These are phyloP conservation scores for Epichloe coenophiala DNA, from an alignment of 2,329 filamentous ascomycete species.

Conservation along the genomic window DNA sequence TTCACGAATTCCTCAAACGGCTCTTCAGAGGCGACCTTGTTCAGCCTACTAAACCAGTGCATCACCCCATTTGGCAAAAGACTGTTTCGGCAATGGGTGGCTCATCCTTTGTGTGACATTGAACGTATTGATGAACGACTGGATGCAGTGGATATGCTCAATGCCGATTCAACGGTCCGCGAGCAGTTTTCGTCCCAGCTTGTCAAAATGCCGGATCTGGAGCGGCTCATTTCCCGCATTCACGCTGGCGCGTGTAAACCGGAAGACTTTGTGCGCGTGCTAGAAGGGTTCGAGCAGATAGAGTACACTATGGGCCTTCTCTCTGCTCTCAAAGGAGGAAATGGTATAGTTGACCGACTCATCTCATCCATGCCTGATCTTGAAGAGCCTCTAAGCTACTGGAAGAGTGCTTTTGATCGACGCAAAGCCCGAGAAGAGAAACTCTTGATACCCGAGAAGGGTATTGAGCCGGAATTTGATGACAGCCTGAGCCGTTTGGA, in stretches of 20 bases:
- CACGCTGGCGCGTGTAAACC: conserved; percentile 84
- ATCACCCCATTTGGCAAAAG: conserved; percentile 96
- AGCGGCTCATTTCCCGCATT: conserved; percentile 84
- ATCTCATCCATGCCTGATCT: conserved; percentile 80
- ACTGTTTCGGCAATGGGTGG: conserved; percentile 92
- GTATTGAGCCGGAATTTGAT: conserved; percentile 88
- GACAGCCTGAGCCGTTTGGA: conserved; percentile 63
- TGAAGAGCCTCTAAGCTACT: conserved; percentile 58
- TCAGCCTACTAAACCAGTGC: conserved; percentile 81
- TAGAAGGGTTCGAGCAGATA: conserved; percentile 96
- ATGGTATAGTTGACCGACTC: conserved; percentile 73
- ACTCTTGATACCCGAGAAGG: conserved; percentile 69
- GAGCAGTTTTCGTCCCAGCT: conserved; percentile 83
- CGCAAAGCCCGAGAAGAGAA: conserved; percentile 65
- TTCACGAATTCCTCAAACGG: conserved; percentile 91
- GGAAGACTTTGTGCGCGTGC: conserved; percentile 82
- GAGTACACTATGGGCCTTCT: conserved; percentile 84
- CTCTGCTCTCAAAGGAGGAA: conserved; percentile 57
- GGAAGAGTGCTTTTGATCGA: conserved; percentile 87
- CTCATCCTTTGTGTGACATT: conserved; percentile 81
- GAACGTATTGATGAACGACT: conserved; percentile 82
- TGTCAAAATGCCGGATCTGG: conserved; percentile 83
- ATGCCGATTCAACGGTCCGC: conserved; percentile 65
- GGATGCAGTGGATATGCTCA: conserved; percentile 87
- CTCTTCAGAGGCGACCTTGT: conserved; percentile 72